Evolutionary conservation across 2,329 filamentous ascomycete genomes (phyloP), one percentile per base, ranked within the genome.

Genomic region (Basipetospora chlamydospora): DNA sequence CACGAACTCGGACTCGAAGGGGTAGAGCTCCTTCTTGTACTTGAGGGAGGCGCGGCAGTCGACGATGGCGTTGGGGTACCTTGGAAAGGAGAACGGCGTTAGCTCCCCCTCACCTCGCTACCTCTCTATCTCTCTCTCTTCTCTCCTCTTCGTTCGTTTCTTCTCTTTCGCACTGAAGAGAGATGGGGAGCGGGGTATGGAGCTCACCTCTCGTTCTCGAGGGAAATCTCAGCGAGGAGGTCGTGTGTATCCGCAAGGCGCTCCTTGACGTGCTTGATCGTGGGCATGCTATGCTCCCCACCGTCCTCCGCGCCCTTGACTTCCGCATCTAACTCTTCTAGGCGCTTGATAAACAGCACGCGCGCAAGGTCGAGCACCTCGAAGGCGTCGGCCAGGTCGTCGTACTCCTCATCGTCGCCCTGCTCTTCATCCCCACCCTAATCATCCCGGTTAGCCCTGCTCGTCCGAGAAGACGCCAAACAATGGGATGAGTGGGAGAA

Each of bases 231-330:
- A 8, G 87, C 83, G 43, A 96, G 80, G 39, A 94, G 71, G 53
- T 95, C 87, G 54, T 95, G 85, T 7, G 85, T 93, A 52, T 98
- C 90, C 42, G 85, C 85, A 23, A 96, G 70, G 39, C 85, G 77
- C 57, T 93, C 84, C 57, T 86, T 87, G 50, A 87, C 66, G 42
- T 81, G 74, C 44, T 67, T 60, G 29, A 64, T 44, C 13, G 33
- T 22, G 28, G 53, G 57, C 46, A 60, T 56, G 39, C 55, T 60
- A 39, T 64, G 63, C 40, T 52, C 53, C 32, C 57, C 49, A 34
- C 52, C 47, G 23, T 47, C 43, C n/a, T 56, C 48, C 23, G 58
- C 51, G 16, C 22, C 29, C 31, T 38, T 22, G 18, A 18, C 29
- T 13, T 53, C 48, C 26, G 53, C 43, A n/a, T 51, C 45, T 18